These are phyloP conservation scores for Aspergillus nidulans DNA, from an alignment of 495 filamentous ascomycete genomes.

Conservation along the genomic window DNA sequence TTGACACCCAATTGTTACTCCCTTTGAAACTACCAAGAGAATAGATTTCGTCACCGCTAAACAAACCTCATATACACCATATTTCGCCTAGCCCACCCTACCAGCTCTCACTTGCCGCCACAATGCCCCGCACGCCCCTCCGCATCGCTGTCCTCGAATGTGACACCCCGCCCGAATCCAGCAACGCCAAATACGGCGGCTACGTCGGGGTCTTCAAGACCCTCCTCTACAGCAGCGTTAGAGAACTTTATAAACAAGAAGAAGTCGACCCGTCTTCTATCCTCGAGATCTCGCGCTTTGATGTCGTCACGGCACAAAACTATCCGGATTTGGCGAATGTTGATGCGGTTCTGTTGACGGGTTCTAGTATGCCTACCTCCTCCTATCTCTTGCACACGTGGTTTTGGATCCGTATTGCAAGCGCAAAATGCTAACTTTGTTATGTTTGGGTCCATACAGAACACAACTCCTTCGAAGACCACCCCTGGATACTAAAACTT, in stretches of 20 bases:
- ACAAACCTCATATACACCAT: too few relatives aligned
- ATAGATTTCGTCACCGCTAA: too few relatives aligned
- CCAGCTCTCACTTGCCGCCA: background rate
- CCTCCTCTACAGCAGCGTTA: slow-evolving; percentile 53
- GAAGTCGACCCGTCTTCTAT: slow-evolving; percentile 34
- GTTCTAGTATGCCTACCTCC: slow-evolving; percentile 49
- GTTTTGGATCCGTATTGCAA: too few relatives aligned
- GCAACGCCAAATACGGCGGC: slow-evolving; percentile 58
- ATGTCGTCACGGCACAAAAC: slow-evolving; percentile 55
- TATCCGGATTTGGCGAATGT: slow-evolving; percentile 70
- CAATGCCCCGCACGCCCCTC: slow-evolving; percentile 48
- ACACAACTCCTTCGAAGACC: slow-evolving; percentile 60
- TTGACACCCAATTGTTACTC: too few relatives aligned
- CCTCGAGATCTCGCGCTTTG: slow-evolving; percentile 59
- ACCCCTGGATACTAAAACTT: slow-evolving; percentile 71
- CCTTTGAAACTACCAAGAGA: too few relatives aligned
- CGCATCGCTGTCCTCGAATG: slow-evolving; percentile 83
- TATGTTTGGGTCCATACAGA: too few relatives aligned
- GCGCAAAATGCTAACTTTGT: too few relatives aligned
- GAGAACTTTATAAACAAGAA: slow-evolving; percentile 29
- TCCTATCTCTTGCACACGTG: too few relatives aligned
- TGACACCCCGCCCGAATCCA: slow-evolving; percentile 60
- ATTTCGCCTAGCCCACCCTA: background rate
- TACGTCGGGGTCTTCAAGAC: slow-evolving; percentile 69
- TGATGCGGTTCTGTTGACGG: slow-evolving; percentile 79